Conservation (phyloP, 2,329 filamentous ascomycete genomes). For the Aspergillus chevalieri region DNA sequence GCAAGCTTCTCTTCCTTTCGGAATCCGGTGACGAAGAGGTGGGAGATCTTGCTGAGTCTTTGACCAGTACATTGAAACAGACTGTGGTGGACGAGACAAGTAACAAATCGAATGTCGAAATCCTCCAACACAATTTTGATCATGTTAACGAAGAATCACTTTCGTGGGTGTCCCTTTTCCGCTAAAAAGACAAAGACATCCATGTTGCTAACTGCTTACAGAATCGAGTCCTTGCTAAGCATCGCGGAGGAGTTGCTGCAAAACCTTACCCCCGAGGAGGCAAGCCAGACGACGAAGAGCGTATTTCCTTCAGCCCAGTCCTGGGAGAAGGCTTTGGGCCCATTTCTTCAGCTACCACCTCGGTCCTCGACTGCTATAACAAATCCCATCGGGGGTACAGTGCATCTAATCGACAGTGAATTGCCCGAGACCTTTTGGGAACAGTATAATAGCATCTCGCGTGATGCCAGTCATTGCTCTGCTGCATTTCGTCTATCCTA, state of each 20-base stretch:
- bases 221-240: slow-evolving; percentile 52
- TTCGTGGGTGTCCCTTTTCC: slow-evolving; percentile 33
- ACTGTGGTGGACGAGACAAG: slow-evolving; percentile 34
- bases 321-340: slow-evolving; percentile 60
- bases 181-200: background rate
- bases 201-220: slow-evolving; percentile 17
- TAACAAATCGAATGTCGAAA: slow-evolving; percentile 44
- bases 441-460: slow-evolving; percentile 32
- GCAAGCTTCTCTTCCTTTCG: slow-evolving; percentile 47
- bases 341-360: slow-evolving; percentile 41
- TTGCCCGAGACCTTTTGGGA: slow-evolving; percentile 19
- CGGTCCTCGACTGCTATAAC: slow-evolving; percentile 64
- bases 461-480: slow-evolving; percentile 66
- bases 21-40: slow-evolving; percentile 50
- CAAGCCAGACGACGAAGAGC: slow-evolving; percentile 27
- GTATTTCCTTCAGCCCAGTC: slow-evolving; percentile 58
- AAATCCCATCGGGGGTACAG: slow-evolving; percentile 63
- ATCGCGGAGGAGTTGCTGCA: slow-evolving; percentile 47
- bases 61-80: slow-evolving; percentile 28
- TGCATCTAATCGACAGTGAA: slow-evolving; percentile 53
- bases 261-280: slow-evolving; percentile 21
- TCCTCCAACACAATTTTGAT: slow-evolving; percentile 48
- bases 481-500: slow-evolving; percentile 68
- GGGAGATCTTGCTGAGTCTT: slow-evolving; percentile 34
- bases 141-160: slow-evolving; percentile 40